Conservation (phyloP, 208 protist species). For the Wallacemonas sp. region DNA sequence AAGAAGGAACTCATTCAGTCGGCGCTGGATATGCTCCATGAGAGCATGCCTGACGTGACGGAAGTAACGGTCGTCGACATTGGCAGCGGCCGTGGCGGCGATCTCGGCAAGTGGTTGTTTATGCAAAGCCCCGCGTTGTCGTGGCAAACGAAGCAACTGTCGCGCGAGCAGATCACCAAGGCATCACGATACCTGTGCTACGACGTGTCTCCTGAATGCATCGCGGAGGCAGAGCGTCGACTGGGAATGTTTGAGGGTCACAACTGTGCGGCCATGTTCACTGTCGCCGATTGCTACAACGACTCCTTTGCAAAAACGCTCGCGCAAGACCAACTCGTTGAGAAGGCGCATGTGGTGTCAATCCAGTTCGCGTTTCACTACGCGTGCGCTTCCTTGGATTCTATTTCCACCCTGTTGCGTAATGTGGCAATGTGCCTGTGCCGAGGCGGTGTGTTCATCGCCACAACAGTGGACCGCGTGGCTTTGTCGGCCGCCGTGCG, state of each 20-base stretch:
- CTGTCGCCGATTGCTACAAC: conserved; percentile 78
- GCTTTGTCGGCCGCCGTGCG: conserved; percentile 42
- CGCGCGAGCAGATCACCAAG: not conserved
- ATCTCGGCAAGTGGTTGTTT: conserved; percentile 90
- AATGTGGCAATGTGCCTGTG: conserved; percentile 39
- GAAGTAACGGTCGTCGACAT: conserved; percentile 64
- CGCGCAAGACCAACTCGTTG: conserved; percentile 32
- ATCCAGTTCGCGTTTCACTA: conserved; percentile 91
- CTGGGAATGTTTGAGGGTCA: conserved; percentile 21
- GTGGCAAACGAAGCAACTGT: conserved; percentile 11
- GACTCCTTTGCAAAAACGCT: conserved; percentile 51
- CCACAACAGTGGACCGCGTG: conserved; percentile 66
- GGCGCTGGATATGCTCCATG: conserved; percentile 42
- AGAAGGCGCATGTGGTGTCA: conserved; percentile 60
- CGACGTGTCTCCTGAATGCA: conserved; percentile 73
- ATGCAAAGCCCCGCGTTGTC: conserved; percentile 51
- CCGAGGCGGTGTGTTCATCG: conserved; percentile 66
- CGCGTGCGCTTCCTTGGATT: conserved; percentile 52
- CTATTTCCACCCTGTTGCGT: conserved; percentile 43
- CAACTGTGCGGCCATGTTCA: conserved; percentile 43
- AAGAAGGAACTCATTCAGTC: conserved; percentile 85
- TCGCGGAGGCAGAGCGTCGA: conserved; percentile 65
- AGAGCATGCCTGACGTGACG: not conserved
- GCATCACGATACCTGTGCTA: conserved; percentile 50
- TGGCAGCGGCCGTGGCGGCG: conserved; percentile 76